Evolutionary conservation across 805 yeast species (phyloP), one percentile per base, ranked within the genome.

Genomic region (Metschnikowia similis): DNA sequence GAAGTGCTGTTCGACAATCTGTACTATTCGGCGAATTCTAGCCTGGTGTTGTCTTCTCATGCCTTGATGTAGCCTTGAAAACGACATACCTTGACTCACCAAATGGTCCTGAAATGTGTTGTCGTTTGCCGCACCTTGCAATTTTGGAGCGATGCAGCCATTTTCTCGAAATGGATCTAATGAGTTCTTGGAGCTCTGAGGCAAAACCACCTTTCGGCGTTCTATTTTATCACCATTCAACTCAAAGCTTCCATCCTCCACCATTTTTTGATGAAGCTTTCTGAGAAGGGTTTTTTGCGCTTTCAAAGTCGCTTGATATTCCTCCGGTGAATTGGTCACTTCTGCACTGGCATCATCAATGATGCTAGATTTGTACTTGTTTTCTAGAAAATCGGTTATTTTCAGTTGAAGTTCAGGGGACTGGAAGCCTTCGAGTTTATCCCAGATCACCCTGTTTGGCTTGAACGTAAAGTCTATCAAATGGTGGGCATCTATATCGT

Each of bases 1-100:
- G 73, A 89, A 92, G 70, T 94, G 91, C 43, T 77, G 82, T 53
- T 92, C 97, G 17, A 94, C 73, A 87, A 89, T 87, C 41, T 76
- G 83, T 0, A 97, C 85, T 6, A 90, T 79, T 37, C 56, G 48
- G 29, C 57, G 51, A 14, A 49, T 44, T 56, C 83, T 76, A n/a
- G 84, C 78, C 13, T 82, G 78, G 54, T 85, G 87, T 27, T 79
- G 77, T 50, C 74, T 81, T 49, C 87, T 76, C 49, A 80, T 76
- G 53, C 85, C 91, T 45, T 79, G 81, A 52, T 89, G 82, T 9
- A 88, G 66, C 55, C 81, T 84, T 5, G 96, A 79, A 56, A 89
- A 79, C 40, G 81, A 76, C 28, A 83, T 64, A 1, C 91, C 95
- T 55, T 92, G 98, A 0, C 84, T 78, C 0, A 89, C 65, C 29